These are phyloP conservation scores for Arabidopsis thaliana DNA, from an alignment of 345 rosid genomes.

Conservation along the genomic window DNA sequence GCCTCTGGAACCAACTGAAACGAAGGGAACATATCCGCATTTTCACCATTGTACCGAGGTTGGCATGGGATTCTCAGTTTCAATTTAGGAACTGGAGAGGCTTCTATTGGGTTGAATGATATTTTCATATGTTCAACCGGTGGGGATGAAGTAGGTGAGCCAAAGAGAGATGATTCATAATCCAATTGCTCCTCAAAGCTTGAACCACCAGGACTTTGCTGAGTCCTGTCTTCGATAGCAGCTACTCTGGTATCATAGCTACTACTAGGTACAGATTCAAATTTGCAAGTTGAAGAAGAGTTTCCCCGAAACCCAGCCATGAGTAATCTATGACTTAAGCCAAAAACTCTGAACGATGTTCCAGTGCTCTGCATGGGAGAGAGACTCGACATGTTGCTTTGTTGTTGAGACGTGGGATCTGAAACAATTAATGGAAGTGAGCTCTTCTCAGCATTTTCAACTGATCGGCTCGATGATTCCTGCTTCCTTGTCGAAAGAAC, in stretches of 20 bases:
- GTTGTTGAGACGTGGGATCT: slow-evolving; percentile 46
- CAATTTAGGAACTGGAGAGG: slow-evolving; percentile 62
- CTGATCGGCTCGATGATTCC: slow-evolving; percentile 39
- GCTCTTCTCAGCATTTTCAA: slow-evolving; percentile 46
- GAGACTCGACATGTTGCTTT: slow-evolving; percentile 34
- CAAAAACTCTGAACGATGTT: slow-evolving; percentile 59
- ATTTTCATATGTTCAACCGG: slow-evolving; percentile 87
- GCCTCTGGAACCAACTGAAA: slow-evolving; percentile 86
- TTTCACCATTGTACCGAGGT: slow-evolving; percentile 29
- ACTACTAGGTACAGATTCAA: slow-evolving; percentile 50
- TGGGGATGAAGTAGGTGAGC: slow-evolving; percentile 78
- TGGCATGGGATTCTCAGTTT: slow-evolving; percentile 76
- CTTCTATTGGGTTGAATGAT: slow-evolving; percentile 71
- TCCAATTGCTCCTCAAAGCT: slow-evolving; percentile 36
- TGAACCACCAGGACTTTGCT: slow-evolving; percentile 44
- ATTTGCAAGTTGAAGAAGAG: slow-evolving; percentile 54
- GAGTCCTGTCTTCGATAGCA: slow-evolving; percentile 43
- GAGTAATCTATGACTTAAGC: slow-evolving; percentile 70
- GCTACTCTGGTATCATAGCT: slow-evolving; percentile 39
- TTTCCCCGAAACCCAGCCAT: slow-evolving; percentile 69
- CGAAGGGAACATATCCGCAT: slow-evolving; percentile 66
- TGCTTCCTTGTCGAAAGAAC: slow-evolving; percentile 46
- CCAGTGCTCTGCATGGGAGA: slow-evolving; percentile 34
- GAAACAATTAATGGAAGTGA: slow-evolving; percentile 41
- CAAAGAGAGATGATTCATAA: slow-evolving; percentile 45